A percentile compares a stretch with the other conserved stretches of the same genome.
phyloP scores from a whole-genome alignment of 2,329 filamentous ascomycete species.

The Aspergillus felis region DNA sequence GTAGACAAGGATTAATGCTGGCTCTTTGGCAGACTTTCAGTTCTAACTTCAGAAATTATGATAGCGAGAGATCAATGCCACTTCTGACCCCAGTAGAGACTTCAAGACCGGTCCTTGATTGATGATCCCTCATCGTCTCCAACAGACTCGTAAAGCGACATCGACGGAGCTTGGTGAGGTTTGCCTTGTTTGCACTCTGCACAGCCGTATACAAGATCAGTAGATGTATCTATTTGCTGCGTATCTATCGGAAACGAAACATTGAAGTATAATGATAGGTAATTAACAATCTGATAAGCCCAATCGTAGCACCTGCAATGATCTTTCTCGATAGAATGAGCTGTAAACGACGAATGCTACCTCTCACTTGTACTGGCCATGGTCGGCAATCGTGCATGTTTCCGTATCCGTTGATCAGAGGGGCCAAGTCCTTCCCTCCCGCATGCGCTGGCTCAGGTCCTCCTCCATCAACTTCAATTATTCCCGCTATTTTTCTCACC shows the following conservation, averaged over 20 bases:
- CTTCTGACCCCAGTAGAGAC: not conserved
- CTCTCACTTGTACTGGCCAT: not conserved
- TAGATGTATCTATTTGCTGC: not conserved
- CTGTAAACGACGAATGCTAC: not conserved
- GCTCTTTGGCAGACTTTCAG: not conserved
- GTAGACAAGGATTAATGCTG: not conserved
- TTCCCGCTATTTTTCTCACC: slow-evolving; percentile 13
- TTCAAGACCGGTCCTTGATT: not conserved
- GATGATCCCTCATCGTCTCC: not conserved
- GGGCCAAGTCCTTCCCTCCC: slow-evolving; percentile 8
- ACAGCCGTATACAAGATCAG: too few species aligned
- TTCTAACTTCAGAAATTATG: not conserved
- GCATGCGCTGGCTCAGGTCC: slow-evolving; percentile 3
- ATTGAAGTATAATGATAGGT: not conserved
- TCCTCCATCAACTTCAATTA: slow-evolving; percentile 14
- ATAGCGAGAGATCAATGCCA: not conserved
- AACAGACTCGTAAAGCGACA: not conserved
- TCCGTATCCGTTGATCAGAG: slow-evolving; percentile 3
- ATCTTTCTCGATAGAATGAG: not conserved
- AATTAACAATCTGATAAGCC: not conserved
- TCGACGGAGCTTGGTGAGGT: not conserved
- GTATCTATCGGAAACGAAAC: not conserved
- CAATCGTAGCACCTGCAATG: not conserved
- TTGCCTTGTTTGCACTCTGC: not conserved
- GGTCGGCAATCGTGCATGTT: not conserved